Evolutionary conservation across 75 land plant species (phyloP).

Genomic region (Selaginella moellendorffii): DNA sequence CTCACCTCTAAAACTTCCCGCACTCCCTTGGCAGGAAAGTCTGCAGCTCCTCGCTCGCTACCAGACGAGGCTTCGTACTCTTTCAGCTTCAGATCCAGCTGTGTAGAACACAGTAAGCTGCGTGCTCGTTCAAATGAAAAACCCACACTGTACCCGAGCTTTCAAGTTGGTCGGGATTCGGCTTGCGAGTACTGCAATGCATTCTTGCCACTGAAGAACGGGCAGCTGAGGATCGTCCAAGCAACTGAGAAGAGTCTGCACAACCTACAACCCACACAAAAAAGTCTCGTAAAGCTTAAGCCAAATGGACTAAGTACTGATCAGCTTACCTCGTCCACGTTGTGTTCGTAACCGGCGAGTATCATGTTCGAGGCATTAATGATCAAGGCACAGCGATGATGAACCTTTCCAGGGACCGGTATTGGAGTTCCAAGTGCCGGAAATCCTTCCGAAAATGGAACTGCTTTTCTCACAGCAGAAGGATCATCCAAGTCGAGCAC

Average conservation of each 20-base stretch:
- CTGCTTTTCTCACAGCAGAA: constrained; percentile 95
- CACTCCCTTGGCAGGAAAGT: constrained; percentile 81
- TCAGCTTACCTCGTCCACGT: constrained; percentile 70
- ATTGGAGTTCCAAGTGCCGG: constrained; percentile 80
- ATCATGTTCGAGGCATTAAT: constrained; percentile 75
- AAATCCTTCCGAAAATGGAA: constrained; percentile 72
- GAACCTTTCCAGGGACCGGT: constrained; percentile 89
- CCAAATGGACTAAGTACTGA: no score
- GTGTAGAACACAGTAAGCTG: constrained; percentile 8
- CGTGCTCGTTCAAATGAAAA: not conserved
- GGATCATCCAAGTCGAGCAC: constrained; percentile 91
- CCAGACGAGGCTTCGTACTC: constrained; percentile 48
- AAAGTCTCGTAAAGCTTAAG: no score
- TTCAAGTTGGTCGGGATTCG: constrained; percentile 78
- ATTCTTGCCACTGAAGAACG: constrained; percentile 97
- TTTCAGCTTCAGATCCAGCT: constrained; percentile 71
- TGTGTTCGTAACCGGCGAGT: constrained; percentile 90
- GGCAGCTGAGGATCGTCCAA: constrained; percentile 94
- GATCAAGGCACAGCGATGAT: constrained; percentile 83
- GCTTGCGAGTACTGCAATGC: constrained; percentile 75
- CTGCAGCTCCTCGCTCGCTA: constrained; percentile 34
- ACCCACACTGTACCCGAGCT: constrained; percentile 14
- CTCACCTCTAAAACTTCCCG: constrained; percentile 55
- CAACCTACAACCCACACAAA: constrained; percentile 52
- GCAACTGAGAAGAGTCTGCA: constrained; percentile 64